Conservation (phyloP, 2,329 filamentous ascomycete species). For the Rhinocladiella similis region DNA sequence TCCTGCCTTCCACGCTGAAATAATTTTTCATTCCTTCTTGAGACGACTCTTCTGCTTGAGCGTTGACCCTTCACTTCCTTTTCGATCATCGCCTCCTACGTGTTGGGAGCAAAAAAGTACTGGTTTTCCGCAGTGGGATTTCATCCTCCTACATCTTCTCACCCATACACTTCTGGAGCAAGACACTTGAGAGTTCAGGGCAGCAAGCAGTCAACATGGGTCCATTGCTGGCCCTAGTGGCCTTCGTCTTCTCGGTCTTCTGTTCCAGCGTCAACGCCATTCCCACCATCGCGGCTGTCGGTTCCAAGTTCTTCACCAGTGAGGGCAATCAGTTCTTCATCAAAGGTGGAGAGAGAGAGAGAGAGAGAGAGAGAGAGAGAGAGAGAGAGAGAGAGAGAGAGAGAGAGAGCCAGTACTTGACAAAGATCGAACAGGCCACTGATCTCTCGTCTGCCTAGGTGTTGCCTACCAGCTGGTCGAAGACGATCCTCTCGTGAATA, state of each 20-base stretch:
- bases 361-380: too few species aligned
- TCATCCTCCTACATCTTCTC: neutral
- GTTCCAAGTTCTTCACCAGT: constrained; percentile 82
- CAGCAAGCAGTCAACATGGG: constrained; percentile 6
- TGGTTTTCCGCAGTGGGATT: neutral
- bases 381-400: too few species aligned
- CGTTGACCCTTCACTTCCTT: too few species aligned
- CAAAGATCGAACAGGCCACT: neutral
- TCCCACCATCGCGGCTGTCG: constrained; percentile 60
- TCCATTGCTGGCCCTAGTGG: constrained; percentile 5
- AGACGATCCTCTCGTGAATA: constrained; percentile 74
- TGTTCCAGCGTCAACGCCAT: constrained; percentile 45
- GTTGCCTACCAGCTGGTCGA: constrained; percentile 69
- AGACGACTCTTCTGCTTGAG: neutral
- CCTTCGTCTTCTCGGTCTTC: constrained; percentile 19
- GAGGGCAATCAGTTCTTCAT: constrained; percentile 81
- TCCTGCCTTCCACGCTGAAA: neutral
- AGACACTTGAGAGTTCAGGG: neutral
- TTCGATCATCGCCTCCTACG: too few species aligned
- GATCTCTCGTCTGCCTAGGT: constrained; percentile 49
- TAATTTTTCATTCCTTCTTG: neutral
- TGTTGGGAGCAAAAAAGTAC: neutral
- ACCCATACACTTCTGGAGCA: neutral
- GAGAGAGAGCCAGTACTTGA: constrained; percentile 11
- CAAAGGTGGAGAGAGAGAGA: too few species aligned